phyloP scores from a whole-genome alignment of 192 early-diverging fungal species.

The Fimicolochytrium jonesii region DNA sequence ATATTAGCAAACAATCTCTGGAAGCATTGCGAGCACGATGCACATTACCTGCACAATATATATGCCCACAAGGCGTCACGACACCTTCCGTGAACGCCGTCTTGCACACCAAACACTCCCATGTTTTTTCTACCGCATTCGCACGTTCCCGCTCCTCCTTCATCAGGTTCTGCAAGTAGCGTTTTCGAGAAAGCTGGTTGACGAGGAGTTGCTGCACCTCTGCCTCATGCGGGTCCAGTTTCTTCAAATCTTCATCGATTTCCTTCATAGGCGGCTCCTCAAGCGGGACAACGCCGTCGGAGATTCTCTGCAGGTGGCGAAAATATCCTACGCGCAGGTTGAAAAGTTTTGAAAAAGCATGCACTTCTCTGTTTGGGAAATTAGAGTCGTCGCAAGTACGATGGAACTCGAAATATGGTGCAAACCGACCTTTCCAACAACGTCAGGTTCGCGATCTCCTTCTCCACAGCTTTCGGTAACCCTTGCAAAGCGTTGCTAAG shows the following conservation, averaged over 20 bases:
- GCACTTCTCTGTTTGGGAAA: slow-evolving; percentile 33
- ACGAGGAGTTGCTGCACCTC: slow-evolving; percentile 7
- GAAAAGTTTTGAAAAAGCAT: slow-evolving; percentile 21
- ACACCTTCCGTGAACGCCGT: slow-evolving; percentile 23
- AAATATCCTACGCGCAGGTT: slow-evolving; percentile 43
- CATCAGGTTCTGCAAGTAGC: slow-evolving; percentile 14
- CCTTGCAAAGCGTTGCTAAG: not conserved
- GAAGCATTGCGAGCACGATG: too few relatives aligned
- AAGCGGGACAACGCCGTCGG: slow-evolving; percentile 30
- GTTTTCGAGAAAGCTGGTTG: not conserved
- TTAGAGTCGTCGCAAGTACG: not conserved
- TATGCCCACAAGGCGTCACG: slow-evolving; percentile 43
- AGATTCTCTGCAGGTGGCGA: slow-evolving; percentile 35
- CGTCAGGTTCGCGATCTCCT: slow-evolving; percentile 2
- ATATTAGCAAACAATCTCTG: not conserved
- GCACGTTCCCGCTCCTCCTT: not conserved
- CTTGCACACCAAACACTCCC: slow-evolving; percentile 31
- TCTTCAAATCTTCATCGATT: slow-evolving; percentile 8
- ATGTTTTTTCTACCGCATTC: not conserved
- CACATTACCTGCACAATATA: slow-evolving; percentile 29
- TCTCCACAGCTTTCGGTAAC: slow-evolving; percentile 9
- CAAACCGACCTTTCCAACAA: slow-evolving; percentile 29
- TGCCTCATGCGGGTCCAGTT: not conserved
- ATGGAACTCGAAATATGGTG: not conserved
- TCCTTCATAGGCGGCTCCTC: slow-evolving; percentile 22